These are phyloP conservation scores for Gastroboletus turbinatus DNA, from an alignment of 1,284 basidiomycete species.

Conservation along the genomic window DNA sequence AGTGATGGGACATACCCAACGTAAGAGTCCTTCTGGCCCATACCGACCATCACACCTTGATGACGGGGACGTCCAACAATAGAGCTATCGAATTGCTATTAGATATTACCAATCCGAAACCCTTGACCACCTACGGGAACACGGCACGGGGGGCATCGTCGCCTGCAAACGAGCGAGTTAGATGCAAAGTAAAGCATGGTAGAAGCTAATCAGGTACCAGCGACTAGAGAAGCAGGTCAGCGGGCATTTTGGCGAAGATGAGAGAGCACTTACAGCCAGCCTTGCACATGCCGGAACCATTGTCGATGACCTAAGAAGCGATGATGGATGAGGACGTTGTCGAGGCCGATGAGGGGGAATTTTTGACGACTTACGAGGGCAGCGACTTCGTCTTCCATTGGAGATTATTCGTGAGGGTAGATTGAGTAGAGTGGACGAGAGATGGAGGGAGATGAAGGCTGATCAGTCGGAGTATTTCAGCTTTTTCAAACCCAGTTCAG, in stretches of 20 bases:
- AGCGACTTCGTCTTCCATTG: conserved; percentile 48
- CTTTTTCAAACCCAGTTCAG: conserved; percentile 18
- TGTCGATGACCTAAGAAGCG: conserved; percentile 52
- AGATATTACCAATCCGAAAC: conserved; percentile 7
- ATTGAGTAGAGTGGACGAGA: conserved; percentile 13
- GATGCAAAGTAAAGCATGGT: neutral
- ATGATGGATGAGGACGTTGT: neutral
- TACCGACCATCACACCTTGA: conserved; percentile 85
- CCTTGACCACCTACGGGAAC: conserved; percentile 52
- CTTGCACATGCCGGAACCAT: conserved; percentile 74
- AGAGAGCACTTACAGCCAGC: conserved; percentile 48
- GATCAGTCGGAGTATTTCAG: conserved; percentile 27
- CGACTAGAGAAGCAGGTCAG: conserved; percentile 21
- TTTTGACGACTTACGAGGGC: conserved; percentile 37
- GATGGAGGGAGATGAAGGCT: conserved; percentile 18
- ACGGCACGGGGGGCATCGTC: conserved; percentile 79
- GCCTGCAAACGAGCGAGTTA: conserved; percentile 41
- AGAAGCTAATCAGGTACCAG: conserved; percentile 17
- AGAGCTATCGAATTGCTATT: conserved; percentile 45
- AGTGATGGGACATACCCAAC: conserved; percentile 52
- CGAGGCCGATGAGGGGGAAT: neutral
- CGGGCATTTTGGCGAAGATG: neutral
- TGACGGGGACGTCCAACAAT: conserved; percentile 87
- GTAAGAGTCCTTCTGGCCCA: conserved; percentile 81
- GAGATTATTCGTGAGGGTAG: conserved; percentile 19